Base-by-base conservation (phyloP, 176 grass and related monocot species). In the Aegilops umbellulata region DNA sequence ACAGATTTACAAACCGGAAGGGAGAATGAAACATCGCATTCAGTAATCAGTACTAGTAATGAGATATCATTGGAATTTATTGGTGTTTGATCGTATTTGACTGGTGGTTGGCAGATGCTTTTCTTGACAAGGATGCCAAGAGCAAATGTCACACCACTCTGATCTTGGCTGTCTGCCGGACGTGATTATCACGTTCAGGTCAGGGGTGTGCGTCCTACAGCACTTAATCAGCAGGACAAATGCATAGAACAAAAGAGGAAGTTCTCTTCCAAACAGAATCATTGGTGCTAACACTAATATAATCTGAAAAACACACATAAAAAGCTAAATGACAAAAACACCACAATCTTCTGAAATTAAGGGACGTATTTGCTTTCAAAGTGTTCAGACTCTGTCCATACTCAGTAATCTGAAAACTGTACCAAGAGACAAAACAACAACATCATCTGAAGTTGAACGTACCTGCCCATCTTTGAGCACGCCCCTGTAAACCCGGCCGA, bases 401-500 rank as follows among this genome's bases (percentile, higher is more conserved):
- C 32, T 69, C 32, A n/a, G 67, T 38, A 38, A 22, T 22, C 19
- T 6, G 32, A n/a, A n/a, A n/a, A 12, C 1, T 11, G 32, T 6
- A 69, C 34, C 0, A 71, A 23, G 20, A 3, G 68, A 71, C 68
- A 71, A 71, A 35, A 22, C 36, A 83, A 13, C 62, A 35, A 2
- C 30, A 69, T 87, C 61, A 25, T 49, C 69, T 31, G 1, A 39
- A 74, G 19, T 6, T 80, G 42, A 75, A 90, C 11, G 4, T 78
- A 99, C 97, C 97, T 94, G 92, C 27, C 97, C 90, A 62, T 97
- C 85, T 81, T 87, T 97, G 34, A 99, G 61, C 68, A 92, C 88
- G 83, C 94, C 97, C 74, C 90, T 99, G 87, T 99, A 99, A 4
- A 99, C 97, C 57, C 92, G 86, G 25, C 97, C 97, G 42, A 99